Evolutionary conservation across 805 yeast genomes (phyloP).

Genomic region (Dipodascus geniculatus): DNA sequence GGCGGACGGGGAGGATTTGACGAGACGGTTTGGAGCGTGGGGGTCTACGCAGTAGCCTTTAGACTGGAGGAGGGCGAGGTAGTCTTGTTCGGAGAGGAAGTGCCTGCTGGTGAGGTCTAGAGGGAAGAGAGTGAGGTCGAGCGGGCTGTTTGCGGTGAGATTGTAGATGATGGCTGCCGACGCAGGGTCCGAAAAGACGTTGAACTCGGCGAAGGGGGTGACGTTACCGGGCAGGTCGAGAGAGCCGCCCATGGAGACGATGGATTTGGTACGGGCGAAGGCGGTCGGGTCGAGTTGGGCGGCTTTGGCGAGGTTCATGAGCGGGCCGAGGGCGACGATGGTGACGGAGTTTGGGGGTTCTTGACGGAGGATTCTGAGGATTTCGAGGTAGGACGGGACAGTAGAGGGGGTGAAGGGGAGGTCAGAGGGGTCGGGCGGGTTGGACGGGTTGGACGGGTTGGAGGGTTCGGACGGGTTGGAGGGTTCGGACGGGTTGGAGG

Average conservation of each 20-base stretch:
- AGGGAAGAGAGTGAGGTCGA: constrained; percentile 26
- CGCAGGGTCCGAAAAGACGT: constrained; percentile 29
- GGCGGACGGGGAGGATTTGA: constrained; percentile 5
- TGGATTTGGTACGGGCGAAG: constrained; percentile 25
- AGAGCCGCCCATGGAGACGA: constrained; percentile 32
- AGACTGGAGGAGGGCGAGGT: constrained; percentile 10
- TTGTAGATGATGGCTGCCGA: constrained; percentile 30
- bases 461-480: constrained; percentile 22
- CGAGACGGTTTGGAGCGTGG: background rate
- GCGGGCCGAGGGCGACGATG: constrained; percentile 30
- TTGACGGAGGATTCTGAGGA: constrained; percentile 24
- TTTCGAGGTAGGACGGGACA: constrained; percentile 24
- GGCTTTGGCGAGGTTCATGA: constrained; percentile 31
- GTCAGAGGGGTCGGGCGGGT: constrained; percentile 4
- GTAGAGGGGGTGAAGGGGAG: constrained; percentile 23
- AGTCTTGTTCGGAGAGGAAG: constrained; percentile 14
- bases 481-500: constrained; percentile 1
- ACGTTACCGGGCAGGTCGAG: constrained; percentile 28
- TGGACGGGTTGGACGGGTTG: constrained; percentile 10
- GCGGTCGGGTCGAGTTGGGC: constrained; percentile 28
- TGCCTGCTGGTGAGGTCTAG: constrained; percentile 29
- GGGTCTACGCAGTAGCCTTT: background rate
- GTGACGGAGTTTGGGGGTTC: constrained; percentile 29
- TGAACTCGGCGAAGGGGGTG: constrained; percentile 32
- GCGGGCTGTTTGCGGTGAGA: constrained; percentile 21